These are phyloP conservation scores for Trichophyton equinum DNA, from an alignment of 2,329 filamentous ascomycete genomes.

Conservation along the genomic window DNA sequence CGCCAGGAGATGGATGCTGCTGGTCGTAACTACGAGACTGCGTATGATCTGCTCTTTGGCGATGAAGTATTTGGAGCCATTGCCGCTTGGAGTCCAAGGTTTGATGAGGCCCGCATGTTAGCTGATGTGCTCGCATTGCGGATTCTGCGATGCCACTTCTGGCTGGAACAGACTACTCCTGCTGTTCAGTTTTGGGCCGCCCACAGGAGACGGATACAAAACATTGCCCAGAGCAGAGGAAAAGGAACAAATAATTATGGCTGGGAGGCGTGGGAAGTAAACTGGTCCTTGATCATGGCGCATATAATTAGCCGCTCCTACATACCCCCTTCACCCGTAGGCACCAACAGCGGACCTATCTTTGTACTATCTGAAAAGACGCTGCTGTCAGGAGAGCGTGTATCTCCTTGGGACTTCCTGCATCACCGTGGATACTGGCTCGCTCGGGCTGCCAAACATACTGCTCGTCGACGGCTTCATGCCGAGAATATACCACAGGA, in stretches of 20 bases:
- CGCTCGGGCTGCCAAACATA: slow-evolving; percentile 41
- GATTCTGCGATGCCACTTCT: slow-evolving; percentile 68
- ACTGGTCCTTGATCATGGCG: slow-evolving; percentile 53
- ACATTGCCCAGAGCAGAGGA: slow-evolving; percentile 69
- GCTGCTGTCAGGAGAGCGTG: slow-evolving; percentile 35
- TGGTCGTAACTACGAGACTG: slow-evolving; percentile 71
- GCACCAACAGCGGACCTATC: slow-evolving; percentile 18
- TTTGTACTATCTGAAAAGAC: slow-evolving; percentile 42
- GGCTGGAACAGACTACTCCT: slow-evolving; percentile 63
- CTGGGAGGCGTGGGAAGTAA: slow-evolving; percentile 86
- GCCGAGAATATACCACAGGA: slow-evolving; percentile 47
- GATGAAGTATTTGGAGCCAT: slow-evolving; percentile 78
- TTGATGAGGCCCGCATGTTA: slow-evolving; percentile 82
- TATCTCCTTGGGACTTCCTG: slow-evolving; percentile 46
- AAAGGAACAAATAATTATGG: slow-evolving; percentile 81
- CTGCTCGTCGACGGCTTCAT: slow-evolving; percentile 37
- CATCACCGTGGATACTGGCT: slow-evolving; percentile 54
- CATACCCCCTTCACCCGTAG: slow-evolving; percentile 13
- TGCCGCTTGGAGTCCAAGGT: slow-evolving; percentile 77
- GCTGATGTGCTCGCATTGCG: slow-evolving; percentile 72
- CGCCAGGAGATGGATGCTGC: slow-evolving; percentile 85
- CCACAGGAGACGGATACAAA: slow-evolving; percentile 61
- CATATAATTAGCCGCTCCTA: slow-evolving; percentile 44
- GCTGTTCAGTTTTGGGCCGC: slow-evolving; percentile 69
- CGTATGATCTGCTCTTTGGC: slow-evolving; percentile 71